Base-by-base conservation (phyloP, 176 grass and related monocot genomes). In the Triticum timopheevii region DNA sequence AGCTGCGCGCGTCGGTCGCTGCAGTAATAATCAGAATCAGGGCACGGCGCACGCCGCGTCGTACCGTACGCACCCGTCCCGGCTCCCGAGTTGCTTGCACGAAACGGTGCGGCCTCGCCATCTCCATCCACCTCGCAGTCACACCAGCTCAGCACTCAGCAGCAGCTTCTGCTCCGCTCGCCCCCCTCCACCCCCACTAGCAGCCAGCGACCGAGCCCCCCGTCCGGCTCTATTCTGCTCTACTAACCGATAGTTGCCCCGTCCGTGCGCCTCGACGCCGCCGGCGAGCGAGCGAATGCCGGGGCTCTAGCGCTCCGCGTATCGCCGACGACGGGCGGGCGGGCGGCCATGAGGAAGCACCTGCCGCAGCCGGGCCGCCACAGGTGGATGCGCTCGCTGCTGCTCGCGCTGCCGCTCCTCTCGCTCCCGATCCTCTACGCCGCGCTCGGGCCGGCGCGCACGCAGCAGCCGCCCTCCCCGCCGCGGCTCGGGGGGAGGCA, bases 341-440 rank as follows among this genome's bases (percentile, higher is more conserved):
- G 24, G 19, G 3, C 39, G 69, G 84, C 61, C 86, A 96, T 96
- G 97, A 95, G 97, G 90, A 96, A 89, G 88, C 90, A 91, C 79
- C 86, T 69, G 58, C 82, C 86, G 69, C 84, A 83, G 35, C 82
- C 86, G 70, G 77, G 87, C 82, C 86, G 86, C 74, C 69, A 84
- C 69, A 68, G 90, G 76, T 91, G 88, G 79, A 82, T 78, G 80
- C 76, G 86, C 16, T 84, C 82, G 44, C 88, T 98, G 78, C 92
- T 98, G 73, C 71, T 98, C 71, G 87, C 69, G 44, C 88, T 86
- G 23, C 84, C 94, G 45, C 79, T 94, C 75, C 90, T 98, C 45
- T 87, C 91, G 78, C 92, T 81, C 1, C 64, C 79, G 45, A 25
- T 90, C 81, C 87, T 92, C 80, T 89, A 89, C 83, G 62, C 87